Percentiles rank a stretch among this genome's conserved stretches.
Evolutionary conservation across 305 asterid species (phyloP).

Genomic region (Andrographis paniculata): DNA sequence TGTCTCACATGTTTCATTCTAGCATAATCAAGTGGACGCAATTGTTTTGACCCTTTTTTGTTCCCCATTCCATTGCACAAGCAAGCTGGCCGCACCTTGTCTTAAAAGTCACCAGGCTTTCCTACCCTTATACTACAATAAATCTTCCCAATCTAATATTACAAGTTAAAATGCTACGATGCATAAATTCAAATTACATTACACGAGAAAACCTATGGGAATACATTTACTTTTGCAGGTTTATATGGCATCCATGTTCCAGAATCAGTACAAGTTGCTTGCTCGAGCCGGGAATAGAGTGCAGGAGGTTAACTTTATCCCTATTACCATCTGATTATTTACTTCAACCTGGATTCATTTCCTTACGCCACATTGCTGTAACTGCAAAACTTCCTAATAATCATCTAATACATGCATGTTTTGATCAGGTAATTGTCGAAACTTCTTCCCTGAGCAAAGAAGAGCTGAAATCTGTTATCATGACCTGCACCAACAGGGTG

Average conservation of each 20-base stretch:
- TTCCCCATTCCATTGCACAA: too few relatives aligned
- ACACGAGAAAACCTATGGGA: too few relatives aligned
- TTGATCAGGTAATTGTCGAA: conserved; percentile 60
- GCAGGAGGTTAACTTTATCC: conserved; percentile 78
- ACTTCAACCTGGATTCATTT: background rate
- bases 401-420: background rate
- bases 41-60: too few relatives aligned
- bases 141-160: too few relatives aligned
- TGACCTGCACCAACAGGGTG: conserved; percentile 75
- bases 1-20: too few relatives aligned
- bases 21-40: too few relatives aligned
- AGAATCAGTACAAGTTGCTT: conserved; percentile 85
- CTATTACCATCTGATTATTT: too few relatives aligned
- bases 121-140: too few relatives aligned
- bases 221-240: conserved; percentile 56
- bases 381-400: background rate
- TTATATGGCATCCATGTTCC: conserved; percentile 80
- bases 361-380: background rate
- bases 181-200: too few relatives aligned
- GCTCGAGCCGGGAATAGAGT: conserved; percentile 90
- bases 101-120: too few relatives aligned
- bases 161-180: too few relatives aligned
- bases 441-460: conserved; percentile 60
- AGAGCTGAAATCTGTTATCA: conserved; percentile 63
- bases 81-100: too few relatives aligned